Percentiles rank a stretch among this genome's conserved stretches.
phyloP scores from a whole-genome alignment of 768 basidiomycete species.

The Tulasnella sp. region DNA sequence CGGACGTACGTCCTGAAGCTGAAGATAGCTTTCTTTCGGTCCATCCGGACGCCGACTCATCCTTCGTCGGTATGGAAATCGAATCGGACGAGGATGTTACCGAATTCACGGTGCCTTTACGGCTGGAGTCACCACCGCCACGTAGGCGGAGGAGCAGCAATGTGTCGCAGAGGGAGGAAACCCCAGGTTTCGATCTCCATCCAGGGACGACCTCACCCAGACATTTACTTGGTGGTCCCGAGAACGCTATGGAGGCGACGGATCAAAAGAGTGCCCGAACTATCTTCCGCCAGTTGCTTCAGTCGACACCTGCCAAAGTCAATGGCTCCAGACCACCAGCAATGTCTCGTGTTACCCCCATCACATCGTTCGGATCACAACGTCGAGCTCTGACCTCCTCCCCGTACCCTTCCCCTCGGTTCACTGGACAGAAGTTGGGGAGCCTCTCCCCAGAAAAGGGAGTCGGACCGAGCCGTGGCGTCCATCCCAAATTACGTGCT shows the following conservation, averaged over 20 bases:
- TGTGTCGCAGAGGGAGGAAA: conserved; percentile 10
- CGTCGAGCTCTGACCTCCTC: not conserved
- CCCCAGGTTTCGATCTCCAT: not conserved
- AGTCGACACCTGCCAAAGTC: not conserved
- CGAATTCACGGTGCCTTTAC: conserved; percentile 16
- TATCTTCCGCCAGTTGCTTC: not conserved
- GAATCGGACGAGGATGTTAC: not conserved
- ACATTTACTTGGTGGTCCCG: not conserved
- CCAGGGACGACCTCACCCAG: not conserved
- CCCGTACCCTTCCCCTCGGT: conserved; percentile 16
- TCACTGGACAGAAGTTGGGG: not conserved
- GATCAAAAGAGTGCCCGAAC: not conserved
- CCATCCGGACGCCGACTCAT: conserved; percentile 3
- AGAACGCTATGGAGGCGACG: not conserved
- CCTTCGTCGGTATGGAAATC: conserved; percentile 15
- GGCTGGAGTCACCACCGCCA: conserved; percentile 14
- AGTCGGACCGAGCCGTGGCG: conserved; percentile 7
- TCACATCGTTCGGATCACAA: not conserved
- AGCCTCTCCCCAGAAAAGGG: conserved; percentile 16
- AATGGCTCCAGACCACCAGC: not conserved
- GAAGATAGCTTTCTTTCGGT: not conserved
- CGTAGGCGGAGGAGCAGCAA: conserved; percentile 5
- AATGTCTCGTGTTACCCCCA: not conserved
- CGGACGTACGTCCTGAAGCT: not conserved
- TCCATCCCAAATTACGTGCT: not conserved